Conservation (phyloP, 139 green algal species). For the Ulvella scutata region DNA sequence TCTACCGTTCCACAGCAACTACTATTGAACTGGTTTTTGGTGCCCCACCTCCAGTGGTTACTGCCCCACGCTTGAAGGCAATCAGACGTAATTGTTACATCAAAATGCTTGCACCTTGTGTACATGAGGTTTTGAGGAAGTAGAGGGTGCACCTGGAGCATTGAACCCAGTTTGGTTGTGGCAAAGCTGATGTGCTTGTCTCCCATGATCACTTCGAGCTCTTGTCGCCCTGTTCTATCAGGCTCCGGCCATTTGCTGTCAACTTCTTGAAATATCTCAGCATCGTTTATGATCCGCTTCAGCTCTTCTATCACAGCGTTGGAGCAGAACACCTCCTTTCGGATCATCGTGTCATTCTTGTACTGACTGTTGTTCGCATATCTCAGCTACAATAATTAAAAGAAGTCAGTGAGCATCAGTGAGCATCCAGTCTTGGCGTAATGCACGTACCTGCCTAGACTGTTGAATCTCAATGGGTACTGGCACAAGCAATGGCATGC, state of each 20-base stretch:
- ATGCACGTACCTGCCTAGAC: neutral
- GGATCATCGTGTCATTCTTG: conserved; percentile 95
- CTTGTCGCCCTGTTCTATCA: conserved; percentile 80
- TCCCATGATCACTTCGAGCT: conserved; percentile 88
- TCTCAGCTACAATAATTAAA: conserved; percentile 53
- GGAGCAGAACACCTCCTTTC: conserved; percentile 67
- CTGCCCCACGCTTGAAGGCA: too few relatives aligned
- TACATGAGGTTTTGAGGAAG: neutral
- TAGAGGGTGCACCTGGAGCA: conserved; percentile 48
- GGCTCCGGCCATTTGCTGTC: conserved; percentile 85
- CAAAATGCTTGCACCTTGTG: too few relatives aligned
- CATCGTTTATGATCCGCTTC: conserved; percentile 78
- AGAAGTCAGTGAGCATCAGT: neutral
- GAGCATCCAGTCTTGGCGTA: neutral
- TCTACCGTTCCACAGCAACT: too few relatives aligned
- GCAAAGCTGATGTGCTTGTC: conserved; percentile 92
- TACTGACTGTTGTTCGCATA: conserved; percentile 99
- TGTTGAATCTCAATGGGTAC: neutral
- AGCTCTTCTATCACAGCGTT: conserved; percentile 70
- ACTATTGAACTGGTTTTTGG: too few relatives aligned
- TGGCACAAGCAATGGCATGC: neutral
- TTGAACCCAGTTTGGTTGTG: conserved; percentile 87
- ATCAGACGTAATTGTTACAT: too few relatives aligned
- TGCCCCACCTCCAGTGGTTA: too few relatives aligned
- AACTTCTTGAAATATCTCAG: conserved; percentile 92